These are phyloP conservation scores for Penicilliopsis zonata DNA, from an alignment of 495 filamentous ascomycete genomes.

Conservation along the genomic window DNA sequence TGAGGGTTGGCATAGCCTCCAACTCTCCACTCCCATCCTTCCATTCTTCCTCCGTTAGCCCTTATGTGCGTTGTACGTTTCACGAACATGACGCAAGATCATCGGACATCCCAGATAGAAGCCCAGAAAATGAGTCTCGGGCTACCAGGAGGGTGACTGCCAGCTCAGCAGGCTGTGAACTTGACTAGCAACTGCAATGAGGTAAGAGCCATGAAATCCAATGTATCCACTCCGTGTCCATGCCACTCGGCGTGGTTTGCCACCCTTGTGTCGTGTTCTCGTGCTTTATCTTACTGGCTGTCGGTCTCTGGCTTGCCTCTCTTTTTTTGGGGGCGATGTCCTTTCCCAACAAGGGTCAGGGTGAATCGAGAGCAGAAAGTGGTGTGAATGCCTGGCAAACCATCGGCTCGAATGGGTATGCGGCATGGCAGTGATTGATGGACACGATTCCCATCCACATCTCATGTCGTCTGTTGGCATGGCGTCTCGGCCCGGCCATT, in stretches of 20 bases:
- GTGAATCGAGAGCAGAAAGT: slow-evolving; percentile 7
- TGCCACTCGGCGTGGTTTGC: slow-evolving; percentile 17
- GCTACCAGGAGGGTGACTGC: slow-evolving; percentile 21
- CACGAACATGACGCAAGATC: slow-evolving; percentile 12
- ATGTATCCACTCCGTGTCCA: slow-evolving; percentile 8
- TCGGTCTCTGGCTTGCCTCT: slow-evolving; percentile 9
- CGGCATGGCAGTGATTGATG: slow-evolving; percentile 3
- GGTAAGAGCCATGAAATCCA: slow-evolving; percentile 9
- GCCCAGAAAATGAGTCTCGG: slow-evolving; percentile 12
- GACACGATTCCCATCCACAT: slow-evolving; percentile 4
- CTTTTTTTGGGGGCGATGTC: slow-evolving; percentile 15
- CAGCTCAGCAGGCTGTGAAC: slow-evolving; percentile 20
- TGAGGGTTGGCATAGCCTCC: too few relatives aligned
- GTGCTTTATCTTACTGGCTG: slow-evolving; percentile 18
- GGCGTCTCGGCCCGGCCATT: slow-evolving; percentile 1
- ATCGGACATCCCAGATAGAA: slow-evolving; percentile 13
- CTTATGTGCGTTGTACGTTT: slow-evolving; percentile 1
- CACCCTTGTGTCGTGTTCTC: slow-evolving; percentile 19
- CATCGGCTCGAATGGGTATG: slow-evolving; percentile 3
- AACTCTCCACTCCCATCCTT: too few relatives aligned
- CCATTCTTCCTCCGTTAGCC: slow-evolving; percentile 5
- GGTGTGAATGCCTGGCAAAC: slow-evolving; percentile 18
- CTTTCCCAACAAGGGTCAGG: slow-evolving; percentile 18
- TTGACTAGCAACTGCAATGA: slow-evolving; percentile 14
- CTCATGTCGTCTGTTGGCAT: too few relatives aligned